Evolutionary conservation across 257 asterid genomes (phyloP), one percentile per base, ranked within the genome.

Genomic region (Penstemon davidsonii): DNA sequence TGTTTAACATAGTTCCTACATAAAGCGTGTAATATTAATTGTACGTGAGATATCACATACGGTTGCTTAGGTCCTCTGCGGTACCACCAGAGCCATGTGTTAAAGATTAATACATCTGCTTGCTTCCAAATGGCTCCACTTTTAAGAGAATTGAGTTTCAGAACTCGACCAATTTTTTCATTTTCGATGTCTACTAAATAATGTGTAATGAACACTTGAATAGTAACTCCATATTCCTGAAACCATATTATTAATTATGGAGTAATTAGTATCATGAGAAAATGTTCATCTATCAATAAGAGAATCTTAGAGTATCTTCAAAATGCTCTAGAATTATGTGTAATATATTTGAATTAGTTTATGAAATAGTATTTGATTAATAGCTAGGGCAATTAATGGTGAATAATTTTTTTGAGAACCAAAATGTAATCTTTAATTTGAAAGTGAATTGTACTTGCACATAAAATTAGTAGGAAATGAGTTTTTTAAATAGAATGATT

Each of bases 1-100:
- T 25, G 33, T 25, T 25, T 38, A 3, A 8, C 3, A 56, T 56
- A 25, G n/a, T 8, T 12, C 4, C 8, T 46, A 46, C 10, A 46
- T 18, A 59, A 38, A 6, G 8, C 43, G 11, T 19, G 15, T 2
- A n/a, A 45, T 45, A 45, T 46, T 46, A 46, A 8, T 6, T 46
- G 9, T 11, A 8, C 1, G 18, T 4, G 10, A 7, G 0, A 55
- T 3, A 2, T 38, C 33, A 64, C 80, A 4, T 79, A 88, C 96
- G 89, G 91, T 74, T 86, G 91, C 39, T 73, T 72, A 5, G 73
- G 78, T 47, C 87, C 88, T 0, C 40, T 69, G 15, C 87, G 88
- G 5, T 73, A 75, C 91, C 91, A 88, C 96, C 96, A 88, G 5
- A 82, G 93, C 93, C 93, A 88, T 0, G 91, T 77, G 71, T 88